phyloP scores from a whole-genome alignment of 2,329 filamentous ascomycete species.

The Talaromyces sp. region DNA sequence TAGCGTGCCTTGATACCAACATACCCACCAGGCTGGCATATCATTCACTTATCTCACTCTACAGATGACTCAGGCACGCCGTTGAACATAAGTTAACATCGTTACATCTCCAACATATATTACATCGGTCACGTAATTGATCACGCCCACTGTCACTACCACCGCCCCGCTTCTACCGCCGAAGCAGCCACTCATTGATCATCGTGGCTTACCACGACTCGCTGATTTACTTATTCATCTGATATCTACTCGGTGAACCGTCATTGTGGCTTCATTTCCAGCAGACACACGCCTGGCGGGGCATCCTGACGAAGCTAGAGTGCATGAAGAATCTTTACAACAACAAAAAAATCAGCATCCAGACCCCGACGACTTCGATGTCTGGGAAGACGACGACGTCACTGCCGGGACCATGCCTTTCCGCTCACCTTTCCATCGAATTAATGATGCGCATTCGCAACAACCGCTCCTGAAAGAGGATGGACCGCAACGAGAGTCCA shows the following conservation, averaged over 20 bases:
- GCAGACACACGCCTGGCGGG: slow-evolving; percentile 9
- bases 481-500: slow-evolving; percentile 36
- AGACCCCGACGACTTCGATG: slow-evolving; percentile 10
- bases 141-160: neutral
- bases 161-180: slow-evolving; percentile 1
- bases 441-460: slow-evolving; percentile 47
- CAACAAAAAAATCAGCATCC: neutral
- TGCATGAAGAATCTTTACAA: slow-evolving; percentile 4
- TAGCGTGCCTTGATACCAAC: slow-evolving; percentile 7
- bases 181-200: slow-evolving; percentile 2
- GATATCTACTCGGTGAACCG: slow-evolving; percentile 7
- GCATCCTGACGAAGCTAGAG: slow-evolving; percentile 1
- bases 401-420: slow-evolving; percentile 43
- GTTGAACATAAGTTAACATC: neutral
- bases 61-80: slow-evolving; percentile 9
- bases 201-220: slow-evolving; percentile 1
- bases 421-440: slow-evolving; percentile 48
- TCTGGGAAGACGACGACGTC: slow-evolving; percentile 12
- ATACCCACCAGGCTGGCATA: neutral
- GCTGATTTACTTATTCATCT: neutral
- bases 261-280: slow-evolving; percentile 17
- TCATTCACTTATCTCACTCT: slow-evolving; percentile 1
- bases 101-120: neutral
- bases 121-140: neutral
- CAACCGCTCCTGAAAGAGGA: slow-evolving; percentile 55